phyloP scores from a whole-genome alignment of 768 basidiomycete species.

The Austroboletus eburneus region DNA sequence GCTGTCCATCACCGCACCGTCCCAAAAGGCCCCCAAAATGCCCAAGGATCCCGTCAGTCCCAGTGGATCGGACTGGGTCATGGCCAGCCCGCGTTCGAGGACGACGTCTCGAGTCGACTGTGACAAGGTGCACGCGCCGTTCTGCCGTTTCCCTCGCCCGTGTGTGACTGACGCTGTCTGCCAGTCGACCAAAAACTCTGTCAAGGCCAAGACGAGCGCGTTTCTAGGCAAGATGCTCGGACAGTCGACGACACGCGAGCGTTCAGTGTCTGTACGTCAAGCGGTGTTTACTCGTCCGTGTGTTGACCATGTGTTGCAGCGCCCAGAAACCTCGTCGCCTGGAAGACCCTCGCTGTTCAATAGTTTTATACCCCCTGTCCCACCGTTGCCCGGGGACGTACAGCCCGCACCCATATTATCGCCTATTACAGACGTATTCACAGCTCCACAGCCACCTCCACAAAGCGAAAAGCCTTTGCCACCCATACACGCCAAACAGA shows the following conservation, averaged over 20 bases:
- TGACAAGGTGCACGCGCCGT: conserved; percentile 55
- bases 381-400: conserved; percentile 45
- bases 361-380: conserved; percentile 38
- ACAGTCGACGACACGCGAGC: conserved; percentile 58
- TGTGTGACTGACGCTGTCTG: neutral
- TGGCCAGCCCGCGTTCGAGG: conserved; percentile 42
- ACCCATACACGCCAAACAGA: conserved; percentile 41
- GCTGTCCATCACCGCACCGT: conserved; percentile 33
- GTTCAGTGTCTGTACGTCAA: conserved; percentile 63
- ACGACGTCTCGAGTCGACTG: conserved; percentile 41
- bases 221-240: conserved; percentile 80
- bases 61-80: conserved; percentile 43
- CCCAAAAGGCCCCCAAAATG: conserved; percentile 20
- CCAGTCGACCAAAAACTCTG: conserved; percentile 50
- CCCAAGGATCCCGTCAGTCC: conserved; percentile 32
- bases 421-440: conserved; percentile 52
- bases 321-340: conserved; percentile 46
- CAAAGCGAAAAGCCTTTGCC: conserved; percentile 62
- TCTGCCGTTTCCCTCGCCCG: conserved; percentile 3
- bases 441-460: conserved; percentile 28
- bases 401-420: conserved; percentile 38
- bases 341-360: conserved; percentile 31
- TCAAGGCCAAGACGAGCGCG: conserved; percentile 75
- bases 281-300: conserved; percentile 3
- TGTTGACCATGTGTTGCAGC: conserved; percentile 36